These are phyloP conservation scores for Aureobasidium sp. DNA, from an alignment of 2,329 filamentous ascomycete species.

Conservation along the genomic window DNA sequence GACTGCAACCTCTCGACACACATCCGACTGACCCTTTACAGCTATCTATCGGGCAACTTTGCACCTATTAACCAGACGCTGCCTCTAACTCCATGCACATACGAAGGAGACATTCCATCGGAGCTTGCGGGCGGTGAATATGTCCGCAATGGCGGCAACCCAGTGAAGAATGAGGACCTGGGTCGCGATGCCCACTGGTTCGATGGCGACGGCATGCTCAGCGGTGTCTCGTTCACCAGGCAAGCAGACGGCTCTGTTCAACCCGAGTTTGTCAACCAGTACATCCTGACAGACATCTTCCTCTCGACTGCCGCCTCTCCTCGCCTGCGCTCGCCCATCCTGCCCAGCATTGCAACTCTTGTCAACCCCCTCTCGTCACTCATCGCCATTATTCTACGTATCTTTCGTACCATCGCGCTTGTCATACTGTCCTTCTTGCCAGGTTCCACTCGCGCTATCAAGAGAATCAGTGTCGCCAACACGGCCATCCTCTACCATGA, in stretches of 20 bases:
- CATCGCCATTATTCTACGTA: conserved; percentile 40
- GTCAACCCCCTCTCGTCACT: conserved; percentile 51
- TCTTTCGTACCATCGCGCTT: conserved; percentile 49
- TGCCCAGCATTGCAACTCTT: conserved; percentile 60
- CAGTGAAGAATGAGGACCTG: conserved; percentile 51
- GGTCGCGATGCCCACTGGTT: conserved; percentile 63
- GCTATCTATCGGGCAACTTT: conserved; percentile 60
- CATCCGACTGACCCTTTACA: conserved; percentile 18
- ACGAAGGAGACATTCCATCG: conserved; percentile 50
- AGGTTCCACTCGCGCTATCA: conserved; percentile 48
- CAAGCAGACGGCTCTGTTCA: conserved; percentile 34
- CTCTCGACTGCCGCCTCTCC: conserved; percentile 43
- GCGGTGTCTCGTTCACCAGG: conserved; percentile 53
- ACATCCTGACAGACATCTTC: conserved; percentile 58
- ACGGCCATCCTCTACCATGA: conserved; percentile 60
- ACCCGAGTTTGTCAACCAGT: conserved; percentile 62
- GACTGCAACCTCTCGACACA: neutral
- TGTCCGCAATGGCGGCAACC: conserved; percentile 63
- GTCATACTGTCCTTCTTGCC: conserved; percentile 50
- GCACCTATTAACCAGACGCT: conserved; percentile 52
- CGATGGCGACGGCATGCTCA: conserved; percentile 67
- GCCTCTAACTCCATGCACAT: conserved; percentile 48
- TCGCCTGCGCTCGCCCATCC: conserved; percentile 45
- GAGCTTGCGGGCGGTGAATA: conserved; percentile 62
- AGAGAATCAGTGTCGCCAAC: conserved; percentile 62